Conservation (phyloP, 176 grass and related monocot species). For the Cymbopogon citratus region DNA sequence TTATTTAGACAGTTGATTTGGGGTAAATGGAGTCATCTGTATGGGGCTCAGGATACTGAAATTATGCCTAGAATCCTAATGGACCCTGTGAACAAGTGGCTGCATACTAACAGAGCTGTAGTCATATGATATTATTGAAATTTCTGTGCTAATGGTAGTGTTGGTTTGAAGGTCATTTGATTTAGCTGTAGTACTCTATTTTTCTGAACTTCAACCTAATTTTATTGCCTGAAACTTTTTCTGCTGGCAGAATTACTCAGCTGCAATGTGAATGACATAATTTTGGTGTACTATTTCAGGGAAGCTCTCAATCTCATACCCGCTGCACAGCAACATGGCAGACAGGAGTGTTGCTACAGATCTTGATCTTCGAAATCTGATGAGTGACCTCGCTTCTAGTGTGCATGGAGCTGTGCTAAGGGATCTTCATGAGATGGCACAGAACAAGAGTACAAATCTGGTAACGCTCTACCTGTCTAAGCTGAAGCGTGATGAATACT, state of each 20-base stretch:
- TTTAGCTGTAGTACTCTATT: not conserved
- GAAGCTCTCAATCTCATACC: constrained; percentile 69
- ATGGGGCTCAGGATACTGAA: not conserved
- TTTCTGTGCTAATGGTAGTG: not conserved
- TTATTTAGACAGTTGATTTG: too few relatives aligned
- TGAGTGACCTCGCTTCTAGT: too few relatives aligned
- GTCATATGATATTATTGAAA: not conserved
- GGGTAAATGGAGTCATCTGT: not conserved
- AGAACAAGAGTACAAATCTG: too few relatives aligned
- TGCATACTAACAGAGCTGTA: not conserved
- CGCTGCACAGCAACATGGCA: constrained; percentile 40
- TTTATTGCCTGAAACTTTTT: not conserved
- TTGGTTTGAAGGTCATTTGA: not conserved
- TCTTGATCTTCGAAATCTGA: constrained; percentile 35
- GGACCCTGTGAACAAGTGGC: not conserved
- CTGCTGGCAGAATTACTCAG: not conserved
- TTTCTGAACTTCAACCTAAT: not conserved
- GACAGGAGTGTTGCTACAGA: constrained; percentile 40
- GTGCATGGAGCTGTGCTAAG: too few relatives aligned
- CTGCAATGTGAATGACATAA: not conserved
- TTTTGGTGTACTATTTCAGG: constrained; percentile 31
- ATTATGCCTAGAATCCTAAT: not conserved
- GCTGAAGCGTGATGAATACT: too few relatives aligned
- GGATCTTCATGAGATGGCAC: too few relatives aligned
- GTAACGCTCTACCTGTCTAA: too few relatives aligned